phyloP scores from a whole-genome alignment of 768 basidiomycete genomes.

The Gloeophyllum trabeum region DNA sequence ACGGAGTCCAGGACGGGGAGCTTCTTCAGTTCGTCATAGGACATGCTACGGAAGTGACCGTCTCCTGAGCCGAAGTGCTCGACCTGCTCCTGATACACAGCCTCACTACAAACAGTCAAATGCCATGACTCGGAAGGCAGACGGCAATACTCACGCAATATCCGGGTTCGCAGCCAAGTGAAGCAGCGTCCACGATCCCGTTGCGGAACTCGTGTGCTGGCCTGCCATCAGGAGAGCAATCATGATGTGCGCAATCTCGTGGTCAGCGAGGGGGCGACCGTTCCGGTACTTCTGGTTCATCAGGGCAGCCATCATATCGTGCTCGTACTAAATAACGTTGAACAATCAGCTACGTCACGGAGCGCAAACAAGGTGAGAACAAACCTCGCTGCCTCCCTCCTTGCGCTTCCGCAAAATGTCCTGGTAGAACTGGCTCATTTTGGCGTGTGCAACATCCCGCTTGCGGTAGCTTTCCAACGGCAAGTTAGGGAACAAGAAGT shows the following conservation, averaged over 20 bases:
- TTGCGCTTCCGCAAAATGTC: slow-evolving; percentile 72
- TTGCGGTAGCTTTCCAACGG: slow-evolving; percentile 85
- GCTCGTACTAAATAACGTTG: slow-evolving; percentile 37
- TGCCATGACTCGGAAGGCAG: slow-evolving; percentile 1
- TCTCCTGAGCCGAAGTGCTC: slow-evolving; percentile 69
- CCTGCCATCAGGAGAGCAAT: slow-evolving; percentile 99
- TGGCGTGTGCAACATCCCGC: slow-evolving; percentile 82
- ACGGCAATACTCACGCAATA: slow-evolving; percentile 45
- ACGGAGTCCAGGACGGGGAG: slow-evolving; percentile 79
- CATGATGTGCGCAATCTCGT: slow-evolving; percentile 96
- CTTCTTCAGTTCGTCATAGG: slow-evolving; percentile 76
- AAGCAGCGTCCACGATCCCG: slow-evolving; percentile 82
- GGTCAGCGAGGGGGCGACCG: slow-evolving; percentile 68
- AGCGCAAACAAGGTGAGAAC: slow-evolving; percentile 9
- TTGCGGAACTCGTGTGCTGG: slow-evolving; percentile 94
- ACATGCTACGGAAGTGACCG: slow-evolving; percentile 68
- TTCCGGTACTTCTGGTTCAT: slow-evolving; percentile 75
- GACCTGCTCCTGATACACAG: slow-evolving; percentile 85
- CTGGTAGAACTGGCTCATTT: slow-evolving; percentile 91
- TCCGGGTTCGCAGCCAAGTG: slow-evolving; percentile 73
- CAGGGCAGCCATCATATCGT: slow-evolving; percentile 90
- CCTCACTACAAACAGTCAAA: slow-evolving; percentile 38
- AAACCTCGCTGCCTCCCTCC: slow-evolving; percentile 30
- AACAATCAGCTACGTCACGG: slow-evolving; percentile 1
- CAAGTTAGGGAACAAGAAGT: slow-evolving; percentile 90